Evolutionary conservation across 495 filamentous ascomycete genomes (phyloP).

Genomic region (Xylaria grammica): DNA sequence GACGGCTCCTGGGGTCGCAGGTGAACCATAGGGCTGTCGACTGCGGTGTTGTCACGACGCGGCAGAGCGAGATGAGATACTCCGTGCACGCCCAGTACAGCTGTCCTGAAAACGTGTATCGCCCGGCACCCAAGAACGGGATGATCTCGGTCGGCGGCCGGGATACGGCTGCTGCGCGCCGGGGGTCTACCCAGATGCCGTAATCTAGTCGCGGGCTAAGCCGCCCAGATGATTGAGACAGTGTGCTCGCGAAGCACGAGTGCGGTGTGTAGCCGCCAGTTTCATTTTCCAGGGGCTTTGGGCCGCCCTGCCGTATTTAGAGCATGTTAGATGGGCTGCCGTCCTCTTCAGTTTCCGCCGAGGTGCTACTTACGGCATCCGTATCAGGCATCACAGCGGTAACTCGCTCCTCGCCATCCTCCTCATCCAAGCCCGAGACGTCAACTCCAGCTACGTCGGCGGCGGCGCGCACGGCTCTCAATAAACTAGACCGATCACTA

Average conservation of each 20-base stretch:
- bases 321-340: neutral
- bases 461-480: constrained; percentile 26
- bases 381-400: neutral
- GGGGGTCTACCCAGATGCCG: constrained; percentile 29
- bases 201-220: constrained; percentile 26
- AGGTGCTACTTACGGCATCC: neutral
- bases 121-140: constrained; percentile 28
- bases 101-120: constrained; percentile 27
- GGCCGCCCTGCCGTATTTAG: neutral
- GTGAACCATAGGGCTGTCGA: neutral
- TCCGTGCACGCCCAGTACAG: constrained; percentile 29
- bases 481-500: constrained; percentile 23
- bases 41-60: constrained; percentile 5
- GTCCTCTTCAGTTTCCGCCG: neutral
- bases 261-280: neutral
- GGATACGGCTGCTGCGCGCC: constrained; percentile 19
- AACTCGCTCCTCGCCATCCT: neutral
- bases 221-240: neutral
- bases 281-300: neutral
- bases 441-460: constrained; percentile 24
- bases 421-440: neutral
- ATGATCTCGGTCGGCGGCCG: constrained; percentile 26
- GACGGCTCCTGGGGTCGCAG: neutral
- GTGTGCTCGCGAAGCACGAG: neutral
- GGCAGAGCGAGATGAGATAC: constrained; percentile 25